Base-by-base conservation (phyloP, 2,329 filamentous ascomycete species). In the Fusarium buharicum region DNA sequence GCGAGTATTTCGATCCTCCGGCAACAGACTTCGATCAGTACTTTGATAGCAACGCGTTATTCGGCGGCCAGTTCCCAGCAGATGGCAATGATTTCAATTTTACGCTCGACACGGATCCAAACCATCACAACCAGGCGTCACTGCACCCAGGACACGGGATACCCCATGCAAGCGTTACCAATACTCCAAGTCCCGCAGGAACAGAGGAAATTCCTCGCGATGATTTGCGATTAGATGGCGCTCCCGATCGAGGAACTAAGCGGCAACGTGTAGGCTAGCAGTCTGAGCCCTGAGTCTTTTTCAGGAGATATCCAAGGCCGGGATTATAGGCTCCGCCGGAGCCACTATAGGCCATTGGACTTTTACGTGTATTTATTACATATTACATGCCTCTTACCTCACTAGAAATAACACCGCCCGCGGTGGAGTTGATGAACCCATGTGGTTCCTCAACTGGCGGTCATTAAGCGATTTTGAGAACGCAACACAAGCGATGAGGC, bases 21-120 rank as follows among this genome's bases (percentile, higher is more conserved):
- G 75, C 76, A 31, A 72, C 82, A 13, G 83, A 85, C 51, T 72
- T 84, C 6, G 82, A 85, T 45, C 80, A 85, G 67, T 86, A 77
- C 10, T 84, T 84, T 59, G 74, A 78, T 30, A 78, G 76, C 47
- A 79, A 78, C 50, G 76, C 75, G 0, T 74, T 79, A 38, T 56
- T 77, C 11, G 27, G 27, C 12, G 75, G 62, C 27, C 22, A 24
- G 22, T 24, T 24, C 22, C 22, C 22, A 8, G 69, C 74, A 11
- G 79, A 81, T 41, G 78, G 78, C 9, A 75, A 77, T 27, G 82
- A 84, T 60, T 83, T 86, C 52, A 81, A 82, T 67, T 84, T 85
- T 60, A 78, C 75, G 31, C 74, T 85, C 6, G 80, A 83, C 50
- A 67, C 74, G 4, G 74, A 73, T 43, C 61, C 68, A 50, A 51